Evolutionary conservation across 345 rosid genomes (phyloP).

Genomic region (Syzygium jambos): DNA sequence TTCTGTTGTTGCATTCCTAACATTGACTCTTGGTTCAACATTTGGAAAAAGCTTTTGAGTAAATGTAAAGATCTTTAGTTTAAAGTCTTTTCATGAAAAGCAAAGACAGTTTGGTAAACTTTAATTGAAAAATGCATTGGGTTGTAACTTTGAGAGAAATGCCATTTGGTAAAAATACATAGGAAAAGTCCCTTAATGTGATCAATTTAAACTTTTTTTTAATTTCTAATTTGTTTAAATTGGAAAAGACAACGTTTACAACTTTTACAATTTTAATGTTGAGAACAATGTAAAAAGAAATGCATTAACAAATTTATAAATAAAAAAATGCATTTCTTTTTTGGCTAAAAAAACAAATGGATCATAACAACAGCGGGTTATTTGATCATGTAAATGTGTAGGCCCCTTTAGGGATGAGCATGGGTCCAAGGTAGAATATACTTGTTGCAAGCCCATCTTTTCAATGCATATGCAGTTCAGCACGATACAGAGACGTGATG

Average conservation of each 20-base stretch:
- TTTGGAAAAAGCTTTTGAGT: background rate
- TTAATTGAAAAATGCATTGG: background rate
- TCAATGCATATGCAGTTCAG: no score
- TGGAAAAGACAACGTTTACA: background rate
- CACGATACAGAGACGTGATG: no score
- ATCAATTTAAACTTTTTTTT: background rate
- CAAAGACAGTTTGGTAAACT: rapidly evolving
- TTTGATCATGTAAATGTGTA: no score
- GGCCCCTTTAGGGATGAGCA: no score
- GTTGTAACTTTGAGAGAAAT: background rate
- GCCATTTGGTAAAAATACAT: rapidly evolving
- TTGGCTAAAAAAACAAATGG: background rate
- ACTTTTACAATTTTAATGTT: background rate
- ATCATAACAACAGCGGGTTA: no score
- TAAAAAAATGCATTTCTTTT: background rate
- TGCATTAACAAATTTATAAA: background rate
- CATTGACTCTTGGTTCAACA: background rate
- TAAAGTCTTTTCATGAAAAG: background rate
- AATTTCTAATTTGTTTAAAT: background rate
- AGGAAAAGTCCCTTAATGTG: background rate
- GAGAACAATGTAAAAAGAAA: background rate
- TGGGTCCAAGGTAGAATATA: no score
- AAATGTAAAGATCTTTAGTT: rapidly evolving
- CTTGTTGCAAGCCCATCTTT: no score
- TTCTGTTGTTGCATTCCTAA: no score